Evolutionary conservation across 2,329 filamentous ascomycete genomes (phyloP).

Genomic region (Daldinia sp.): DNA sequence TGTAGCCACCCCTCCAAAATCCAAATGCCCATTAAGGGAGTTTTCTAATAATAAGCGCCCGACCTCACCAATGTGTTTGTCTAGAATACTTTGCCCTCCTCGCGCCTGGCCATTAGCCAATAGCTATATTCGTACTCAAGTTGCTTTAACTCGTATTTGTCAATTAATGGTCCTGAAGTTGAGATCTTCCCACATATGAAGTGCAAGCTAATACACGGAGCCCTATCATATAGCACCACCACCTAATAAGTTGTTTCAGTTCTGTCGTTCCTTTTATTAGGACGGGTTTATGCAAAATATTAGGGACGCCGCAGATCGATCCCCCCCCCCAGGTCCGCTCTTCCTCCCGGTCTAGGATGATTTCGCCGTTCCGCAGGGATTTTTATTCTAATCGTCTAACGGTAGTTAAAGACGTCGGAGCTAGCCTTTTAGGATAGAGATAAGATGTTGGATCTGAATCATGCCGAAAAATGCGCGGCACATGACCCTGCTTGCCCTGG

Average conservation of each 20-base stretch:
- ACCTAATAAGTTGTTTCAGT: slow-evolving; percentile 31
- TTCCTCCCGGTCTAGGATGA: slow-evolving; percentile 29
- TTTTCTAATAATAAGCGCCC: slow-evolving; percentile 35
- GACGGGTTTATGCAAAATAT: slow-evolving; percentile 27
- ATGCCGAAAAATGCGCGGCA: slow-evolving; percentile 28
- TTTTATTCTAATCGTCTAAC: slow-evolving; percentile 28
- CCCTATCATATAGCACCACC: slow-evolving; percentile 20
- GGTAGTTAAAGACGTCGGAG: slow-evolving; percentile 35
- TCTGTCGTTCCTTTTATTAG: slow-evolving; percentile 12
- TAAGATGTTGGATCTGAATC: slow-evolving; percentile 41
- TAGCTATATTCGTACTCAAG: slow-evolving; percentile 16
- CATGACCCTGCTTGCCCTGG: slow-evolving; percentile 19
- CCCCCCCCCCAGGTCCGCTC: slow-evolving; percentile 27
- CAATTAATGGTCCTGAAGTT: background rate
- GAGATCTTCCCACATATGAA: background rate
- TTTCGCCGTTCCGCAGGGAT: slow-evolving; percentile 33
- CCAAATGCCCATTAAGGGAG: slow-evolving; percentile 19
- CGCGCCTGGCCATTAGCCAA: slow-evolving; percentile 29
- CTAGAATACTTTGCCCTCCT: background rate
- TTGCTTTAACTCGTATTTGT: slow-evolving; percentile 21
- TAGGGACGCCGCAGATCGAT: slow-evolving; percentile 30
- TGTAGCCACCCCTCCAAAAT: slow-evolving; percentile 26
- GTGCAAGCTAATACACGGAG: slow-evolving; percentile 10
- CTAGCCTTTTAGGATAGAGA: slow-evolving; percentile 27
- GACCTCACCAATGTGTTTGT: slow-evolving; percentile 25